Conservation (phyloP, 1,139 yeast genomes). For the Pichia sp. region DNA sequence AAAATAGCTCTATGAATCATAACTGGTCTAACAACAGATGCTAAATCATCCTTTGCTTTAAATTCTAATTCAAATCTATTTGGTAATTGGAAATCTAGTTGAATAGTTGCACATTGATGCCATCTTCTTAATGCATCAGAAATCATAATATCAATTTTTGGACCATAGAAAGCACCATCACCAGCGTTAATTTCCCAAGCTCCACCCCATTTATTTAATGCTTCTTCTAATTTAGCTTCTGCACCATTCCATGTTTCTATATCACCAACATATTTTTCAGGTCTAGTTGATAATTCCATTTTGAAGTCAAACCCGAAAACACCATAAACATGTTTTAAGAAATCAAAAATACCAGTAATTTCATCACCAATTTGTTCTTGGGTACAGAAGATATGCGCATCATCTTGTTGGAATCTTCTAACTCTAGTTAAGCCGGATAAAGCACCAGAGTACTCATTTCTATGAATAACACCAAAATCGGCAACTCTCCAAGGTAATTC, state of each 20-base stretch:
- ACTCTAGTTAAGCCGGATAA: conserved; percentile 91
- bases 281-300: conserved; percentile 81
- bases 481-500: conserved; percentile 87
- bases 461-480: conserved; percentile 89
- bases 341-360: conserved; percentile 64
- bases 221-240: conserved; percentile 61
- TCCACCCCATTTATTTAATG: conserved; percentile 54
- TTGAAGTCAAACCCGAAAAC: conserved; percentile 74
- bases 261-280: conserved; percentile 80
- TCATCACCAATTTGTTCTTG: conserved; percentile 75
- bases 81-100: conserved; percentile 92
- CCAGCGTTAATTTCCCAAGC: conserved; percentile 79
- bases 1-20: conserved; percentile 98
- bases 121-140: conserved; percentile 77
- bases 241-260: conserved; percentile 81
- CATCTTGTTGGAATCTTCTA: conserved; percentile 96
- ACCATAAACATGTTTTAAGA: conserved; percentile 71
- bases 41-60: conserved; percentile 61
- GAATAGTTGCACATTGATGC: conserved; percentile 96
- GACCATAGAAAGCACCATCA: conserved; percentile 98
- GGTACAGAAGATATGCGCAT: conserved; percentile 94
- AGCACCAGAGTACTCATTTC: conserved; percentile 96
- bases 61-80: conserved; percentile 76
- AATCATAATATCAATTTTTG: conserved; percentile 82
- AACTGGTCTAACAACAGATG: conserved; percentile 68